Percentiles rank a stretch among this genome's conserved stretches.
phyloP scores from a whole-genome alignment of 768 basidiomycete species.

The Trametes cingulata region DNA sequence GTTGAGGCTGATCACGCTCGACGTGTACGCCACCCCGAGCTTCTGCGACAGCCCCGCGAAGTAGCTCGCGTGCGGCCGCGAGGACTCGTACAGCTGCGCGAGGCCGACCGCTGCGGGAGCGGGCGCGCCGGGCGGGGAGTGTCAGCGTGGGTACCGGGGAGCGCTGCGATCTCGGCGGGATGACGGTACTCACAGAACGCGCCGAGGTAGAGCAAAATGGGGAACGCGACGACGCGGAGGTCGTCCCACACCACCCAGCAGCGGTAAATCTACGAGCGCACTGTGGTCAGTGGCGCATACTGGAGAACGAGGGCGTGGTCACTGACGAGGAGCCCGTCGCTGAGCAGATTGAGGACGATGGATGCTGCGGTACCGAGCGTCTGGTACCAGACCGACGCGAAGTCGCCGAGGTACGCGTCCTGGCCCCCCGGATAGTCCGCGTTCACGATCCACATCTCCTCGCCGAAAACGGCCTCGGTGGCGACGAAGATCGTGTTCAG shows the following conservation, averaged over 20 bases:
- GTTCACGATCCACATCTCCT: constrained; percentile 40
- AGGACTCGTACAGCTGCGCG: constrained; percentile 1
- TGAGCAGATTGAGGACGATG: constrained; percentile 35
- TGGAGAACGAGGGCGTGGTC: background rate
- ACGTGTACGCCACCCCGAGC: constrained; percentile 14
- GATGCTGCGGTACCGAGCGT: constrained; percentile 28
- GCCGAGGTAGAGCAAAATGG: constrained; percentile 13
- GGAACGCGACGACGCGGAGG: constrained; percentile 11
- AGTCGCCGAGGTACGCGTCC: constrained; percentile 33
- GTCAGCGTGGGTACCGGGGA: background rate
- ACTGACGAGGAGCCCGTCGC: constrained; percentile 41
- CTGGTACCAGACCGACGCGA: constrained; percentile 33
- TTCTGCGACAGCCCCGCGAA: constrained; percentile 15
- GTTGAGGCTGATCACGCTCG: constrained; percentile 14
- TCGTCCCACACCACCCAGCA: constrained; percentile 38
- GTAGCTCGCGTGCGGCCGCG: constrained; percentile 16
- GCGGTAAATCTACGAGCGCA: constrained; percentile 37
- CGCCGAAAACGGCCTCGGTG: constrained; percentile 32
- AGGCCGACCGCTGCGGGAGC: constrained; percentile 14
- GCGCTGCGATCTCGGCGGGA: background rate
- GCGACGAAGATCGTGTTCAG: constrained; percentile 36
- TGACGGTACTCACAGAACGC: background rate
- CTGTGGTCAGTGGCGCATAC: background rate
- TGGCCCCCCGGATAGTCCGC: constrained; percentile 38
- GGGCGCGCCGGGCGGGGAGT: no score